These are phyloP conservation scores for Candida stauntonica DNA, from an alignment of 805 yeast genomes.

Conservation along the genomic window DNA sequence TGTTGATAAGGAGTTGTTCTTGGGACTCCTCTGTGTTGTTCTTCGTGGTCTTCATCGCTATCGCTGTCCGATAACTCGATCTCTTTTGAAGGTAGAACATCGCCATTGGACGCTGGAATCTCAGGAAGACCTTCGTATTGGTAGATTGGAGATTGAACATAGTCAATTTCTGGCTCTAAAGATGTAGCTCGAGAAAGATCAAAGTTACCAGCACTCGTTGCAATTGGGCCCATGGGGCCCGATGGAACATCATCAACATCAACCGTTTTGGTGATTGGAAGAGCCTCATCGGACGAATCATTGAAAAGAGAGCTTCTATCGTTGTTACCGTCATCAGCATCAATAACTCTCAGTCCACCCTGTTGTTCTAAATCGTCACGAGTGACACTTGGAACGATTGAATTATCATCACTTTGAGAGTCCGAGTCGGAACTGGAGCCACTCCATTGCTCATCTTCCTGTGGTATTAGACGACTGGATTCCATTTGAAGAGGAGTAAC, in stretches of 20 bases:
- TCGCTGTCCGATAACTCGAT: too few relatives aligned
- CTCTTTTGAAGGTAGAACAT: too few relatives aligned
- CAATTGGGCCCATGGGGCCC: not conserved
- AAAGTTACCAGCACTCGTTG: not conserved
- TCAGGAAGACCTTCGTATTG: slow-evolving; percentile 1
- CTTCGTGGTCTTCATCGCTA: too few relatives aligned
- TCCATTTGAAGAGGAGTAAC: slow-evolving; percentile 19
- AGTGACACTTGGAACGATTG: not conserved
- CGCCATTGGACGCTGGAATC: too few relatives aligned
- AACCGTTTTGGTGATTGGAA: not conserved
- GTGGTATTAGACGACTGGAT: not conserved
- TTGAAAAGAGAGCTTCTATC: slow-evolving; percentile 17
- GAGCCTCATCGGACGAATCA: slow-evolving; percentile 19
- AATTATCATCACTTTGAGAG: not conserved
- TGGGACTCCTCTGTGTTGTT: not conserved
- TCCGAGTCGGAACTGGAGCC: too few relatives aligned
- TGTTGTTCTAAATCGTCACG: not conserved
- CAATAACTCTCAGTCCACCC: too few relatives aligned
- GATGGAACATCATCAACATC: not conserved
- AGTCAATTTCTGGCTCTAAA: slow-evolving; percentile 10
- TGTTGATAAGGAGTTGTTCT: slow-evolving; percentile 5
- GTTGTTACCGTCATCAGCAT: not conserved
- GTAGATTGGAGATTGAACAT: slow-evolving; percentile 3
- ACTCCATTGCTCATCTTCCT: too few relatives aligned
- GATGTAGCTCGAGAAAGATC: slow-evolving; percentile 4